phyloP scores from a whole-genome alignment of 1,284 basidiomycete species.

The Trametes sp. region DNA sequence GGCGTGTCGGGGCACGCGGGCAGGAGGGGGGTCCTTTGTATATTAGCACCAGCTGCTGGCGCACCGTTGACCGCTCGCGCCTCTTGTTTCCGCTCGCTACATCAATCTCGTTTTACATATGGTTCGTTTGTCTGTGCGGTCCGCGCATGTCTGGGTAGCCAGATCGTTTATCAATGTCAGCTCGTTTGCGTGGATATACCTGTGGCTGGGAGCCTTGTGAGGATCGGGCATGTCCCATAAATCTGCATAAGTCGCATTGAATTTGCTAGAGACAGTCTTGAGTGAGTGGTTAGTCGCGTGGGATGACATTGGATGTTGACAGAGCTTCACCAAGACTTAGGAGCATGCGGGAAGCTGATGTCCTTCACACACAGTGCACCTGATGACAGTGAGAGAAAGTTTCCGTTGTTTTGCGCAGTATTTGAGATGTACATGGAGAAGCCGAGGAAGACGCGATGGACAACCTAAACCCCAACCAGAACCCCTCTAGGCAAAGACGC shows the following conservation, averaged over 20 bases:
- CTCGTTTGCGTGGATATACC: neutral
- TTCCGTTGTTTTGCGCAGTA: constrained; percentile 2
- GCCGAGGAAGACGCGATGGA: constrained; percentile 14
- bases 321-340: too few species aligned
- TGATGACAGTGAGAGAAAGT: neutral
- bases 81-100: constrained; percentile 5
- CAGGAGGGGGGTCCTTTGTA: constrained; percentile 3
- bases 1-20: neutral
- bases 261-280: too few species aligned
- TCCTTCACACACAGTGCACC: too few species aligned
- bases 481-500: neutral
- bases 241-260: too few species aligned
- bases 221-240: too few species aligned
- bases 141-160: constrained; percentile 5
- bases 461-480: constrained; percentile 9
- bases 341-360: too few species aligned
- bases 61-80: constrained; percentile 23
- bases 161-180: constrained; percentile 8
- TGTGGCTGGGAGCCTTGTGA: neutral
- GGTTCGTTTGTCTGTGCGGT: neutral
- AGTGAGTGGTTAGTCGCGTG: too few species aligned
- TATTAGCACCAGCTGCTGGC: constrained; percentile 18
- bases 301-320: too few species aligned
- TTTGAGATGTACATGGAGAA: constrained; percentile 5
- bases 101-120: constrained; percentile 6